Percentiles rank a stretch among this genome's conserved stretches.
Conservation (phyloP, 148 eudicot species). For the Vaccinium macrocarpon region DNA sequence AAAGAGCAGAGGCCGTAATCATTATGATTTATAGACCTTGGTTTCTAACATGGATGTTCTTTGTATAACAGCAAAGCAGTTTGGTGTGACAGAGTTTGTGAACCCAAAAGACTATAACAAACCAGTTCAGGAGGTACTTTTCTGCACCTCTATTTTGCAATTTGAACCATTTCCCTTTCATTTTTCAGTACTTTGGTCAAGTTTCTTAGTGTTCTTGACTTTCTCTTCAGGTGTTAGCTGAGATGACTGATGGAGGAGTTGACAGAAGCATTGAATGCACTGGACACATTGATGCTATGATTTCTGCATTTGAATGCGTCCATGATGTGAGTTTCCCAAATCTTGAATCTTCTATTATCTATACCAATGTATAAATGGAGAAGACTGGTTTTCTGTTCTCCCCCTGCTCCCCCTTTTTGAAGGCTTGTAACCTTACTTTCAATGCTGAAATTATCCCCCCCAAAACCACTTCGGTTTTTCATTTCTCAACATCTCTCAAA, state of each 20-base stretch:
- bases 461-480: too few species aligned
- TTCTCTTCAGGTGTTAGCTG: conserved; percentile 39
- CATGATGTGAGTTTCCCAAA: conserved; percentile 61
- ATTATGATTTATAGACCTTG: neutral
- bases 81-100: conserved; percentile 69
- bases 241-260: conserved; percentile 75
- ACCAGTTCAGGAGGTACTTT: conserved; percentile 56
- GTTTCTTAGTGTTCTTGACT: neutral
- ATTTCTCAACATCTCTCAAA: too few species aligned
- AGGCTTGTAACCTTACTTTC: too few species aligned
- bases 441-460: too few species aligned
- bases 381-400: too few species aligned
- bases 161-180: neutral
- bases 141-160: neutral
- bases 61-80: conserved; percentile 49
- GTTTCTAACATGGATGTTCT: too few species aligned
- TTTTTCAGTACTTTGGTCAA: neutral
- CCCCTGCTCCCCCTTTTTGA: too few species aligned
- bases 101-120: conserved; percentile 62
- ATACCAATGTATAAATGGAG: too few species aligned
- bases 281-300: conserved; percentile 65
- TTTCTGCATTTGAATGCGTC: conserved; percentile 85
- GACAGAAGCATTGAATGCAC: conserved; percentile 69
- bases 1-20: neutral
- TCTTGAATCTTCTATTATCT: neutral